Evolutionary conservation across 2,329 filamentous ascomycete species (phyloP).

Genomic region (Fusarium pseudoanthophilum): DNA sequence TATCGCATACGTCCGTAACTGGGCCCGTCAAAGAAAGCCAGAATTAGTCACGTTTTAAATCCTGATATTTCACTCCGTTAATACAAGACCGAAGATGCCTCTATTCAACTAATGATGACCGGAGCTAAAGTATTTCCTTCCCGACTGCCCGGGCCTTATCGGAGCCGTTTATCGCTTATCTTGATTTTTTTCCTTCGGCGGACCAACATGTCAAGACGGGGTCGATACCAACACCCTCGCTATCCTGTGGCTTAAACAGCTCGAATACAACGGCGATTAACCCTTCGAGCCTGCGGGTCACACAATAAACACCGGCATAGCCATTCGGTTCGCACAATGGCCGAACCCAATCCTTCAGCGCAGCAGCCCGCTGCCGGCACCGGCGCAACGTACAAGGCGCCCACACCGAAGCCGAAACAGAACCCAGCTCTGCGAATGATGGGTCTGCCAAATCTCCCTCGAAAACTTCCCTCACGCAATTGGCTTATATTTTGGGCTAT

Average conservation of each 20-base stretch:
- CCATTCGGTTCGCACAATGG: conserved; percentile 28
- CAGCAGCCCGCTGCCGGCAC: conserved; percentile 42
- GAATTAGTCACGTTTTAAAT: background rate
- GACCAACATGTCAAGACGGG: conserved; percentile 20
- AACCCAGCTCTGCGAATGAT: conserved; percentile 83
- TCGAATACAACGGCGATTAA: conserved; percentile 7
- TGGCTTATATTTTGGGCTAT: conserved; percentile 96
- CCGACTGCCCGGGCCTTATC: conserved; percentile 39
- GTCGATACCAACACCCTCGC: conserved; percentile 23
- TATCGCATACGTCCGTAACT: too few relatives aligned
- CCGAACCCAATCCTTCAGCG: conserved; percentile 37
- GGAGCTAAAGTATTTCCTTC: conserved; percentile 41
- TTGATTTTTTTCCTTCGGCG: conserved; percentile 34
- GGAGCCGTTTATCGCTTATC: conserved; percentile 18
- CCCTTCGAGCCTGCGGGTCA: background rate
- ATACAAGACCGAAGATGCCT: background rate
- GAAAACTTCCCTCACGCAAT: conserved; percentile 91
- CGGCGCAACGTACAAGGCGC: conserved; percentile 44
- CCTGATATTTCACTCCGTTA: background rate
- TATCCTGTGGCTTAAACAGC: conserved; percentile 14
- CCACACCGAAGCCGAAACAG: conserved; percentile 58
- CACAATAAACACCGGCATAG: background rate
- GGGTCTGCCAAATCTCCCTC: conserved; percentile 84
- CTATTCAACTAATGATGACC: background rate
- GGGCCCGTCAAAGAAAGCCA: background rate